Evolutionary conservation across 2,329 filamentous ascomycete species (phyloP).

Genomic region (Trichothecium roseum): DNA sequence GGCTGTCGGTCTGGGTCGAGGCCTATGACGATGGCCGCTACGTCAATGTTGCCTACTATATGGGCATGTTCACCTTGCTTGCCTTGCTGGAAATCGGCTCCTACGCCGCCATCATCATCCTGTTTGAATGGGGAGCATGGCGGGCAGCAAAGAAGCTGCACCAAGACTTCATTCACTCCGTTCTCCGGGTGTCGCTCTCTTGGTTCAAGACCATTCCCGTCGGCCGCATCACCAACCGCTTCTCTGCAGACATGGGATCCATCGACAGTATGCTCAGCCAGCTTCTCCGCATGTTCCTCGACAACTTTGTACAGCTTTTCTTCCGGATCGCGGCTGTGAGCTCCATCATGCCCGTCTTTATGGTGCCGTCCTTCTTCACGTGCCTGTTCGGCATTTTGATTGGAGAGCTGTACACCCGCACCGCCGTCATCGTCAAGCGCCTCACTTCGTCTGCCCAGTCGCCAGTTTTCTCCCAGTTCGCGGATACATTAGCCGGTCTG

Average conservation of each 20-base stretch:
- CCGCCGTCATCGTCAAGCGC: conserved; percentile 34
- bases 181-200: conserved; percentile 42
- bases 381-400: conserved; percentile 34
- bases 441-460: conserved; percentile 36
- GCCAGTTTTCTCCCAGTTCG: conserved; percentile 46
- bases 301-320: conserved; percentile 29
- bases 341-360: conserved; percentile 41
- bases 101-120: conserved; percentile 29
- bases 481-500: conserved; percentile 39
- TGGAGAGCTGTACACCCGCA: conserved; percentile 40
- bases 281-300: conserved; percentile 32
- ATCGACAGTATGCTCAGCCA: conserved; percentile 37
- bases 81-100: conserved; percentile 31
- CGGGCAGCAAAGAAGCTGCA: conserved; percentile 43
- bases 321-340: conserved; percentile 37
- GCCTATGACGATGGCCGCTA: conserved; percentile 33
- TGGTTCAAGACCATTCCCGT: conserved; percentile 47
- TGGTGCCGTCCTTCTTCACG: conserved; percentile 33
- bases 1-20: conserved; percentile 45
- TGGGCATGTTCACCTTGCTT: conserved; percentile 39
- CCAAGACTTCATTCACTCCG: conserved; percentile 37
- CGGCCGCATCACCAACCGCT: conserved; percentile 43
- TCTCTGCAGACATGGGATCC: conserved; percentile 46
- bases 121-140: conserved; percentile 47
- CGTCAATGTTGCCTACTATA: conserved; percentile 37